Base-by-base conservation (phyloP, 176 grass and related monocot species). In the Puya raimondii region DNA sequence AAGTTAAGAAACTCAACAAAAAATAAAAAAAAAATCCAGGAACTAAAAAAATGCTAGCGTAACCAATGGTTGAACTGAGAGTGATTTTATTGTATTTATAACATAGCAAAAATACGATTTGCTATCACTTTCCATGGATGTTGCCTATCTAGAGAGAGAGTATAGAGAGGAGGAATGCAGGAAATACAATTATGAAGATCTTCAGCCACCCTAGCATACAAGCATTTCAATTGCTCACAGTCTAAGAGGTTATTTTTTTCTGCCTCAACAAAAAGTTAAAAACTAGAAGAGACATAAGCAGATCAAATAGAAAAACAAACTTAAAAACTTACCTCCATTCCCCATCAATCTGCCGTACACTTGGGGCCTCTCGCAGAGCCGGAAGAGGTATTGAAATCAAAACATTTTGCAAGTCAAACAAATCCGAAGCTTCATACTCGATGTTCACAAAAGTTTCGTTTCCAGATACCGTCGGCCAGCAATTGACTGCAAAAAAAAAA, bases 321-420 rank as follows among this genome's bases (percentile, higher is more conserved):
- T 23, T 2, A 48, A 81, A 82, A 72, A 70, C 22, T 83, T 90
- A 96, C 91, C 83, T 96, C 91, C 91, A 96, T 76, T 96, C 91
- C 83, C 91, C 91, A 80, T 96, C 84, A 67, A 96, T 88, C 65
- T 91, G 91, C 80, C 18, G 84, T 50, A 94, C 86, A 80, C 54
- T 94, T 77, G 91, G 91, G 59, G 86, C 63, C 49, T 94, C 86
- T 64, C 81, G 64, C 65, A 84, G 76, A 56, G 83, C 71, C 18
- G 83, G 86, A 64, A 88, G 80, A 64, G 87, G 91, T 76, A 96
- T 91, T 68, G 87, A 91, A 71, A 96, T 85, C 23, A 83, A 54
- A 68, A 96, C 87, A 79, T 91, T 90, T 73, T 76, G 76, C 74
- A 91, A 71, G 69, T 91, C 91, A 84, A 94, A 94, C 78, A 89